Evolutionary conservation across 768 basidiomycete genomes (phyloP).

Genomic region (Scleroderma citrinum): DNA sequence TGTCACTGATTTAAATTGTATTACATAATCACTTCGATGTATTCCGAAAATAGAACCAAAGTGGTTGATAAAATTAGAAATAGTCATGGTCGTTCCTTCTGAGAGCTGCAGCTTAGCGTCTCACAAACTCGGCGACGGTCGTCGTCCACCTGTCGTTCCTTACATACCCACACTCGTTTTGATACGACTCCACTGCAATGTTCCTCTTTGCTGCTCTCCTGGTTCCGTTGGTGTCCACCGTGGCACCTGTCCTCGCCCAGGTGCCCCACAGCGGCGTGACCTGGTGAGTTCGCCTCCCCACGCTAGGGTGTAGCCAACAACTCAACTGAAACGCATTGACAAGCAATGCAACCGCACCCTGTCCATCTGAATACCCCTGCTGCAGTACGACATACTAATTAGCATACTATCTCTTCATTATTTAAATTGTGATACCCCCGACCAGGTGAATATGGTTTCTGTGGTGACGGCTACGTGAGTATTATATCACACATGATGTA

Average conservation of each 20-base stretch:
- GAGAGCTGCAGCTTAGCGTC: no score
- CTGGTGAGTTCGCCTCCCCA: conserved; percentile 14
- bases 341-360: conserved; percentile 35
- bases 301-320: neutral
- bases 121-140: neutral
- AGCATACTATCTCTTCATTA: neutral
- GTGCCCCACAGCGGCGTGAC: conserved; percentile 21
- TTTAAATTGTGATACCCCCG: conserved; percentile 1
- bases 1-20: no score
- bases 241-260: conserved; percentile 14
- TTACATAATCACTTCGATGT: neutral
- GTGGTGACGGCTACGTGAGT: conserved; percentile 39
- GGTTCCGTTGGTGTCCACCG: conserved; percentile 9
- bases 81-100: no score
- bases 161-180: conserved; percentile 12
- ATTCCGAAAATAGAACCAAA: neutral
- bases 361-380: conserved; percentile 35
- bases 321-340: neutral
- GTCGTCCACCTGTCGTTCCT: neutral
- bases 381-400: conserved; percentile 32
- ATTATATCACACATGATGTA: neutral
- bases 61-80: neutral
- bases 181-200: conserved; percentile 9
- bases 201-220: conserved; percentile 13
- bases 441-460: conserved; percentile 50